Evolutionary conservation across 2,329 filamentous ascomycete species (phyloP), one percentile per base, ranked within the genome.

Genomic region (Blumeriella jaapii): DNA sequence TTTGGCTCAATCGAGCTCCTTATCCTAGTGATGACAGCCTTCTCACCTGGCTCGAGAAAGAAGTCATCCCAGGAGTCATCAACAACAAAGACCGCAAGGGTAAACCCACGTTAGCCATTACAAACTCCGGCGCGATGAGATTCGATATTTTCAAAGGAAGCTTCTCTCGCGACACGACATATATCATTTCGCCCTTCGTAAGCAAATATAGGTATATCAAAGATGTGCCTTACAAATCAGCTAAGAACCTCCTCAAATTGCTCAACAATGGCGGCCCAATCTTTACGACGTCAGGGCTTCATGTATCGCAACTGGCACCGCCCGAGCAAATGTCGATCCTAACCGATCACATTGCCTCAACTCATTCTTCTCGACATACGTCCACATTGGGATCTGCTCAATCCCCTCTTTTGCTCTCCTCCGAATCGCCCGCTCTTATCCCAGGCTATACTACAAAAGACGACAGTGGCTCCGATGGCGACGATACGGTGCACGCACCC

Each of bases 101-200:
- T 37, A 66, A 70, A 25, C 69, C 85, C 7, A 70, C 74, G 5
- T 61, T 96, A 8, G 76, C 79, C 18, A 73, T 96, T 32, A 67
- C 82, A 37, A 98, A 98, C 59, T 94, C 84, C 0, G 91, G 91
- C 16, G 83, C 82, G 3, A 76, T 98, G 46, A 82, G 91, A 28
- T 98, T 96, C 58, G 91, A 98, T 57, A 82, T 98, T 42, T 93
- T 95, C 67, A 76, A 89, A 56, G 91, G 91, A 0, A 66, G 78
- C 0, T 96, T 96, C 54, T 96, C 91, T 0, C 74, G 76, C 24
- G 91, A 98, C 55, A 80, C 78, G 3, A 84, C 82, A 0, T 96
- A 76, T 54, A 78, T 89, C 24, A 69, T 96, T 17, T 93, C 82
- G 6, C 91, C 91, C 0, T 98, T 98, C 55, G 75, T 74, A 2